A percentile compares a stretch with the other conserved stretches of the same genome.
These are phyloP conservation scores for Fusarium coicis DNA, from an alignment of 2,329 filamentous ascomycete species.

Conservation along the genomic window DNA sequence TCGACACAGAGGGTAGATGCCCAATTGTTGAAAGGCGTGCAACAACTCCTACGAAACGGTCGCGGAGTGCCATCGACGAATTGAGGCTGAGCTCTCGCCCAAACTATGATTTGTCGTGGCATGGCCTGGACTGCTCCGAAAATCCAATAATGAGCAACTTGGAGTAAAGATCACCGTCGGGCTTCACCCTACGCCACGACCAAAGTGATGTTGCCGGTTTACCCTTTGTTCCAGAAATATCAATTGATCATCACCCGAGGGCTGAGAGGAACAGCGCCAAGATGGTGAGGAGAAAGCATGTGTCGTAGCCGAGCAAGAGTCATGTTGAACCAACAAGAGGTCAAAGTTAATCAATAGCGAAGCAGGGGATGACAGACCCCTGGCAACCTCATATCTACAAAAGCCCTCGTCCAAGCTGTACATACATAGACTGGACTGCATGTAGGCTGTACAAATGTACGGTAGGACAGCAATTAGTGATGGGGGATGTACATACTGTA, in stretches of 20 bases:
- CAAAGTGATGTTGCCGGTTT: background rate
- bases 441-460: background rate
- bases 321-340: slow-evolving; percentile 6
- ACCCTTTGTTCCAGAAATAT: background rate
- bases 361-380: slow-evolving; percentile 20
- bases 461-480: slow-evolving; percentile 5
- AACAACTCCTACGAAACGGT: background rate
- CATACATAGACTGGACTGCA: background rate
- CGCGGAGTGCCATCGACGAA: slow-evolving; percentile 1
- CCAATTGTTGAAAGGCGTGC: background rate
- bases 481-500: slow-evolving; percentile 1
- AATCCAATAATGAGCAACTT: slow-evolving; percentile 1
- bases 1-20: background rate
- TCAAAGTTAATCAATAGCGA: slow-evolving; percentile 18
- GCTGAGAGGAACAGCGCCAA: slow-evolving; percentile 1
- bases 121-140: slow-evolving; percentile 21
- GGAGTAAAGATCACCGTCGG: slow-evolving; percentile 13
- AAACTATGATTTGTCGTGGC: slow-evolving; percentile 14
- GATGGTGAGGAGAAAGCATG: slow-evolving; percentile 3
- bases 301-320: slow-evolving; percentile 4
- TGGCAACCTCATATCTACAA: slow-evolving; percentile 29
- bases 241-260: slow-evolving; percentile 1
- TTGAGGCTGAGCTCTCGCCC: slow-evolving; percentile 1
- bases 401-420: slow-evolving; percentile 10
- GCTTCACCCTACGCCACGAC: background rate